A percentile compares a stretch with the other conserved stretches of the same genome.
phyloP scores from a whole-genome alignment of 2,329 filamentous ascomycete genomes.

The Trichoderma sp. region DNA sequence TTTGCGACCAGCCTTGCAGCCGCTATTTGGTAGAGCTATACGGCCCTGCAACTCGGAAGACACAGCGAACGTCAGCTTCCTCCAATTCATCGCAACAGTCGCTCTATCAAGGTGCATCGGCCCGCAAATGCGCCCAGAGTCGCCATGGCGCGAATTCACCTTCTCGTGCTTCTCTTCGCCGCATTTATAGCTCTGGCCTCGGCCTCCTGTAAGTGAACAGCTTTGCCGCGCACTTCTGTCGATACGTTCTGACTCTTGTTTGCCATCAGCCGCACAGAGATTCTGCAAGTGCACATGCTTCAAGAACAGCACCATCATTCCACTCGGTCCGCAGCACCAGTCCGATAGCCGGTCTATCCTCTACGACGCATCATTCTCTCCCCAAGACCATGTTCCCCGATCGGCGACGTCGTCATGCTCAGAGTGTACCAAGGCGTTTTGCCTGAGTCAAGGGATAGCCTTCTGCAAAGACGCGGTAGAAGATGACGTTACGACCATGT shows the following conservation, averaged over 20 bases:
- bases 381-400: constrained; percentile 34
- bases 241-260: not conserved
- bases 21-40: not conserved
- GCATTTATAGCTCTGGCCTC: constrained; percentile 42
- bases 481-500: constrained; percentile 64
- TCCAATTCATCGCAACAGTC: not conserved
- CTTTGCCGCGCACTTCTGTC: not conserved
- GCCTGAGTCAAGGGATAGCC: constrained; percentile 61
- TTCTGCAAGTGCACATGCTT: constrained; percentile 75
- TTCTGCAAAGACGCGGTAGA: constrained; percentile 67
- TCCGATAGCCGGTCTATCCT: constrained; percentile 31
- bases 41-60: not conserved
- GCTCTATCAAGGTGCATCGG: not conserved
- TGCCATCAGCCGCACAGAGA: constrained; percentile 57
- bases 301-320: constrained; percentile 70
- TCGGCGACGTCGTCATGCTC: constrained; percentile 56
- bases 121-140: constrained; percentile 20
- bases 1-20: constrained; percentile 7
- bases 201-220: constrained; percentile 48
- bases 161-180: constrained; percentile 45
- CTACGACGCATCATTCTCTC: constrained; percentile 31
- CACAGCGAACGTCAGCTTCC: not conserved
- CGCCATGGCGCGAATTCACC: constrained; percentile 48
- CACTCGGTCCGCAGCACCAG: constrained; percentile 53
- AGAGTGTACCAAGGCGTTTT: constrained; percentile 68